Evolutionary conservation across 1,284 basidiomycete species (phyloP), one percentile per base, ranked within the genome.

Genomic region (Rugosomyces carneus): DNA sequence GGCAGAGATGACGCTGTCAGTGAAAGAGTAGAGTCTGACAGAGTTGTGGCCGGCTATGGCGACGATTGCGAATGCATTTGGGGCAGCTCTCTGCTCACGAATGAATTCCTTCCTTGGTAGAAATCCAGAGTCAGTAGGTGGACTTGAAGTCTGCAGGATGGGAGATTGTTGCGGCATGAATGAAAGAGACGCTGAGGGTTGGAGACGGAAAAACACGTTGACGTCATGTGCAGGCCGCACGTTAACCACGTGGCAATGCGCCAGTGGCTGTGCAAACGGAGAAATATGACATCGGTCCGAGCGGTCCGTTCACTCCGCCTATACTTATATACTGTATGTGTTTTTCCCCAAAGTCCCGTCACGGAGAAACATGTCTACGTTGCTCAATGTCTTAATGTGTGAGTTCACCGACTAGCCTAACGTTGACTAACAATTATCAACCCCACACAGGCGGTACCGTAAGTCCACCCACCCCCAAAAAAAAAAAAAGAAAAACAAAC

Each of bases 351-450:
- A 6, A 23, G 16, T 23, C 6, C 41, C 34, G n/a, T n/a, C n/a
- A n/a, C n/a, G n/a, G n/a, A n/a, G 31, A 31, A 44, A 23, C n/a
- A 53, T 53, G 52, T 44, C 49, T n/a, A 3, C 24, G 11, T 83
- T 78, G 60, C 55, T 86, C 27, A 83, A 84, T 57, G 74, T 82
- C n/a, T 64, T 88, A 32, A 87, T 88, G 85, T 88, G 84, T 85
- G 63, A 53, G 76, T 61, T n/a, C 23, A 16, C 38, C 37, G 45
- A 32, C 3, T 35, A 16, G 20, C 26, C 35, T 45, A n/a, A 43
- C 19, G 26, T 16, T 24, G 16, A 36, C 24, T 31, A 5, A 36
- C 45, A 13, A 19, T 44, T 20, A 40, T 29, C 44, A 39, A 42
- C 35, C 7, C 39, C 21, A 10, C 31, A 16, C 50, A 84, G 83